Conservation (phyloP, 192 early-diverging fungal species). For the Coemansia umbellata region DNA sequence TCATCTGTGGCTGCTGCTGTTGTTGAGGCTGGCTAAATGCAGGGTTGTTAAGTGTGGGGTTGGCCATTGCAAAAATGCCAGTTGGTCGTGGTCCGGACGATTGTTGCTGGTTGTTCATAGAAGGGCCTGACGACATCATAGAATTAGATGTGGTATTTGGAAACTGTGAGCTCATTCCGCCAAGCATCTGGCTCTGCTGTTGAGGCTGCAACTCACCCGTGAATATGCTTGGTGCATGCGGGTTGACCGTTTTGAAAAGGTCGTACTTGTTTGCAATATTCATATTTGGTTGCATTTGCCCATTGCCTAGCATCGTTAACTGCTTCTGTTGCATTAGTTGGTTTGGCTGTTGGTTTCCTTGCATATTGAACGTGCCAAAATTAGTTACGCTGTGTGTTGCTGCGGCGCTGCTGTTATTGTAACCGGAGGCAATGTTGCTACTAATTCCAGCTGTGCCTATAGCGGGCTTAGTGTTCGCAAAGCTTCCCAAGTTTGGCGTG, state of each 20-base stretch:
- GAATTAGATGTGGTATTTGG: neutral
- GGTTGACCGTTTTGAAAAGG: slow-evolving; percentile 41
- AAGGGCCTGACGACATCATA: slow-evolving; percentile 5
- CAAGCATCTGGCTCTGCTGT: slow-evolving; percentile 17
- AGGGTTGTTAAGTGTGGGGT: slow-evolving; percentile 30
- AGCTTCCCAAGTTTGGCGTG: slow-evolving; percentile 41
- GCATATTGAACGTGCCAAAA: slow-evolving; percentile 26
- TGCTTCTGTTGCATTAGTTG: slow-evolving; percentile 11
- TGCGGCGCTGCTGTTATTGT: slow-evolving; percentile 10
- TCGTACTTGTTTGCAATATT: slow-evolving; percentile 32
- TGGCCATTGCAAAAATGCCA: slow-evolving; percentile 38
- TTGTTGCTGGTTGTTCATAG: slow-evolving; percentile 10
- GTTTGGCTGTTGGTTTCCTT: slow-evolving; percentile 3
- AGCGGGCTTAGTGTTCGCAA: slow-evolving; percentile 10
- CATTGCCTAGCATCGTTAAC: slow-evolving; percentile 11
- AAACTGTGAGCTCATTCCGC: slow-evolving; percentile 7
- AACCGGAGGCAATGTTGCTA: slow-evolving; percentile 6
- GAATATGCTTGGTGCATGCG: slow-evolving; percentile 39
- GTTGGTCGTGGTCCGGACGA: slow-evolving; percentile 10
- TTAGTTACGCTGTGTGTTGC: slow-evolving; percentile 29
- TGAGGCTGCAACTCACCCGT: slow-evolving; percentile 12
- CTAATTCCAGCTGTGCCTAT: neutral
- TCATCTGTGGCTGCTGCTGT: slow-evolving; percentile 11
- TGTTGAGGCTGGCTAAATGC: slow-evolving; percentile 9
- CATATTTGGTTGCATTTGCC: neutral